Percentiles rank a stretch among this genome's conserved stretches.
Conservation (phyloP, 176 grass and related monocot species). For the Juncus effusus region DNA sequence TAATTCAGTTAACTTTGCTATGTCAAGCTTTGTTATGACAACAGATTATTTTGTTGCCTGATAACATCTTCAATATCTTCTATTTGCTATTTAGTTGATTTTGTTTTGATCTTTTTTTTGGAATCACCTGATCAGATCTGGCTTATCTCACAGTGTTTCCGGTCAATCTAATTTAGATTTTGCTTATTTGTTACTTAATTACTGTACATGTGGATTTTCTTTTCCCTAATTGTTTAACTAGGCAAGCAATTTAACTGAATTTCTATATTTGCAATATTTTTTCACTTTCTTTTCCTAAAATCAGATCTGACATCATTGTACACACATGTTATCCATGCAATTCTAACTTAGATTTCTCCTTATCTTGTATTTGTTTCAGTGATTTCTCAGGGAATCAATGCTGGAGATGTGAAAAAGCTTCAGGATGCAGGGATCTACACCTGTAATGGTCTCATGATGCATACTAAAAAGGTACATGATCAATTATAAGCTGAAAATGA, state of each 20-base stretch:
- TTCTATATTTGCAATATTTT: neutral
- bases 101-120: neutral
- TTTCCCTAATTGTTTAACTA: too few species aligned
- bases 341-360: neutral
- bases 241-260: too few species aligned
- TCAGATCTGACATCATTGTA: slow-evolving; percentile 12
- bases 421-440: slow-evolving; percentile 97
- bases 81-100: neutral
- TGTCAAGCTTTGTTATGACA: too few species aligned
- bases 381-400: slow-evolving; percentile 87
- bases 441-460: slow-evolving; percentile 99
- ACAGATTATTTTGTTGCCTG: too few species aligned
- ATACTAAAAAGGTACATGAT: slow-evolving; percentile 77
- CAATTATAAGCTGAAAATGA: neutral
- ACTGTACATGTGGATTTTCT: too few species aligned
- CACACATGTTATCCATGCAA: slow-evolving; percentile 2
- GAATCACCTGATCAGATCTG: neutral
- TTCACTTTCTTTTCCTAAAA: neutral
- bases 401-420: slow-evolving; percentile 91
- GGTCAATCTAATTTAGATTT: neutral
- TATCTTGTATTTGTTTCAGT: slow-evolving; percentile 40
- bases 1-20: too few species aligned
- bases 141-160: neutral
- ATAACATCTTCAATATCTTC: neutral
- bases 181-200: too few species aligned